Evolutionary conservation across 169 alveolate species (phyloP), one percentile per base, ranked within the genome.

Genomic region (Theileria equi): DNA sequence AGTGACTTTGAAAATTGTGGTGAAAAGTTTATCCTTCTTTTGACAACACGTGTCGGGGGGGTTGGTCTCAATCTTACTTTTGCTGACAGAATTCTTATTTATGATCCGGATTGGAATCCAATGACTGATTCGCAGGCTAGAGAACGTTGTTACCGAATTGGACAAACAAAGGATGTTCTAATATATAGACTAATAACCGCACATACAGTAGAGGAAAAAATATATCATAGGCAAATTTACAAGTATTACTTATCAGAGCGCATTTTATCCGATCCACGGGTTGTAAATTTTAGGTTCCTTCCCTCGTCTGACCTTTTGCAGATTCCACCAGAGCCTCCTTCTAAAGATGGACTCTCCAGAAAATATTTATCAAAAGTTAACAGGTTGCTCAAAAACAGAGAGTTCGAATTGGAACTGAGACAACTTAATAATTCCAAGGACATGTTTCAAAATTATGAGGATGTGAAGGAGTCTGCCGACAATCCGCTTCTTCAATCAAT

Each of bases 61-160:
- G 89, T 96, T 3, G 99, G 99, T 11, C 86, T 96, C 16, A 96
- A 95, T 80, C 79, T 96, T 54, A 94, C 98, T 59, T 89, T 97
- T 21, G 98, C 98, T 5, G 96, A 94, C 85, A 94, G 95, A 32
- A 98, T 96, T 16, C 86, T 96, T 23, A 81, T 95, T 11, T 96
- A 92, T 80, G 99, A 96, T 61, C 92, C 98, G n/a, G 99, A 96
- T 76, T 96, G 98, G 95, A 96, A 96, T 67, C 99, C 99, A 3
- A 94, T 94, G 88, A 93, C 93, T 67, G 99, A 96, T 80, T 86
- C 95, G 23, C 95, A 96, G 59, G 99, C 98, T 28, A 92, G 93
- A 95, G 98, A 94, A 58, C 79, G 98, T 62, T 97, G 97, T 26
- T 98, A 96, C 84, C 84, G 99, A 74, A 97, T 97, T 45, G 99